Base-by-base conservation (phyloP, 2,329 filamentous ascomycete genomes). In the Calonectria pseudoturangicola region DNA sequence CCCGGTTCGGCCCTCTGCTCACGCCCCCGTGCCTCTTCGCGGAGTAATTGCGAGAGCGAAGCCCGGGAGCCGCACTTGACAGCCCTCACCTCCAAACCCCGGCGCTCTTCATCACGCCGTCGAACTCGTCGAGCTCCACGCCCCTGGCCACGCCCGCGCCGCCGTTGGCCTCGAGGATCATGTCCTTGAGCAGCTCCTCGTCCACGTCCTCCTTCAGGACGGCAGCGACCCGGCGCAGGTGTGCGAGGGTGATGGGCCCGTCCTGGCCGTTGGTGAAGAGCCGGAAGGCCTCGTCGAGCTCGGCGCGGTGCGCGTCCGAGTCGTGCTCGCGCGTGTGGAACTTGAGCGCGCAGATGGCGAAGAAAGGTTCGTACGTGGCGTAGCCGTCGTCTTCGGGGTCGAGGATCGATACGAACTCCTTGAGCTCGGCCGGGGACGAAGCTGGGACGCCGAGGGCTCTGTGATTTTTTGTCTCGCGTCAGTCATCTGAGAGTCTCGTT, bases 151-250 rank as follows among this genome's bases (percentile, higher is more conserved):
- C 89, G 18, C 93, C 93, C 4, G 89, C 91, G 1, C 94, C 95
- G 3, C 94, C 94, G 83, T 97, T 98, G 62, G 96, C 97, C 87
- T 98, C 96, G 62, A 95, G 87, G 71, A 99, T 93, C 97, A 99
- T 99, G 86, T 98, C 95, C 85, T 91, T 92, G 81, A 99, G 86
- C 81, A 98, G 85, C 62, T 95, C 93, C 79, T 98, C 97, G 72
- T 91, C 91, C 28, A 98, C 92, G 74, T 93, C 95, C 85, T 98
- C 95, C 84, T 95, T 94, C 79, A 99, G 85, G 79, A 95, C 91
- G 77, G 91, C 92, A 50, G 96, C 95, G 67, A 98, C 93, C 79
- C 93, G 89, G 81, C 91, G 91, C 81, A 99, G 85, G 84, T 98
- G 93, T 18, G 89, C 89, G 33, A 98, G 80, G 2, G 94, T 97